Evolutionary conservation across 1,139 yeast species (phyloP).

Genomic region (Citeromyces hawaiiensis): DNA sequence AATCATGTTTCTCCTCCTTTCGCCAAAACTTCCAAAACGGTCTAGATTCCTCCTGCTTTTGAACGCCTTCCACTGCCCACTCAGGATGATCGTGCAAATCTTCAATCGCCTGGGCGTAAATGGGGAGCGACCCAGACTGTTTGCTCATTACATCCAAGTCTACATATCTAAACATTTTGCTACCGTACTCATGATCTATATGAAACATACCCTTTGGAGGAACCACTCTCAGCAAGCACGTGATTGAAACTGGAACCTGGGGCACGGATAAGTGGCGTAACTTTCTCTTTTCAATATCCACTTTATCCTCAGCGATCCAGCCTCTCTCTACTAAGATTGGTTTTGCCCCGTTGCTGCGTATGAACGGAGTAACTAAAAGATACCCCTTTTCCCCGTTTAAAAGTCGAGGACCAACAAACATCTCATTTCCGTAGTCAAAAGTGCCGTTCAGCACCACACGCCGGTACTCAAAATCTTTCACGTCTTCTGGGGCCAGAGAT

Average conservation of each 20-base stretch:
- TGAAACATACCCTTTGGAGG: conserved; percentile 63
- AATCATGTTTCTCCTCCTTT: conserved; percentile 1
- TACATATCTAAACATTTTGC: conserved; percentile 35
- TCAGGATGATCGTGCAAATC: conserved; percentile 52
- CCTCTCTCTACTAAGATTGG: conserved; percentile 76
- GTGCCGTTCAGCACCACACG: conserved; percentile 61
- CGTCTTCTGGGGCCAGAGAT: conserved; percentile 35
- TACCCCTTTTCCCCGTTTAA: conserved; percentile 71
- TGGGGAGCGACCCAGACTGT: conserved; percentile 52
- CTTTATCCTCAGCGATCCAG: conserved; percentile 71
- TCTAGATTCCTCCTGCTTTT: conserved; percentile 4
- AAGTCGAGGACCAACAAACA: conserved; percentile 85
- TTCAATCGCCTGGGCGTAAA: conserved; percentile 66
- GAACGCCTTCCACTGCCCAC: conserved; percentile 19
- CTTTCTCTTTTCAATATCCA: conserved; percentile 50
- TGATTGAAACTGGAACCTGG: conserved; percentile 57
- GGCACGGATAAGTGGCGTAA: conserved; percentile 60
- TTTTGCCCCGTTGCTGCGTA: conserved; percentile 63
- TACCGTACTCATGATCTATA: conserved; percentile 55
- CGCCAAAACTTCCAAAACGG: conserved; percentile 24
- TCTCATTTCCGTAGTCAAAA: conserved; percentile 76
- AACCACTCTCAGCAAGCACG: conserved; percentile 61
- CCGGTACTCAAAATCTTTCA: conserved; percentile 69
- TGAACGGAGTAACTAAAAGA: conserved; percentile 69
- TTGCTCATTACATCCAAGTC: conserved; percentile 76